Evolutionary conservation across 495 filamentous ascomycete species (phyloP).

Genomic region (Daldinia vernicosa): DNA sequence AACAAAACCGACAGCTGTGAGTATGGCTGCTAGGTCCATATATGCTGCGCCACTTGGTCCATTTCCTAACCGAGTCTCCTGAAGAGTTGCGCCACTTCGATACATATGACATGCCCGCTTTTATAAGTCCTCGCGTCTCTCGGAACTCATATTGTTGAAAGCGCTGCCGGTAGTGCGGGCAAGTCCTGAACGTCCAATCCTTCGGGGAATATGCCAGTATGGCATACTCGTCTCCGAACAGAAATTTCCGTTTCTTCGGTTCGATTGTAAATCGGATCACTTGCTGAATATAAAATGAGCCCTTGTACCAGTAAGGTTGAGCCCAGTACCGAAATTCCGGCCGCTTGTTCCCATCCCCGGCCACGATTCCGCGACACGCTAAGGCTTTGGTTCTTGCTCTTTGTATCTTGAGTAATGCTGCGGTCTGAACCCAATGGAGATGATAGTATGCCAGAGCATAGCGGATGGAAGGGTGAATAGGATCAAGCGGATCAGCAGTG

Average conservation of each 20-base stretch:
- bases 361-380: slow-evolving; percentile 19
- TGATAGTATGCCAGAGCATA: slow-evolving; percentile 44
- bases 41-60: slow-evolving; percentile 34
- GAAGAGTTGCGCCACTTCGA: slow-evolving; percentile 17
- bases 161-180: slow-evolving; percentile 34
- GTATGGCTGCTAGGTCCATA: slow-evolving; percentile 10
- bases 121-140: slow-evolving; percentile 31
- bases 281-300: slow-evolving; percentile 34
- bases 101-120: slow-evolving; percentile 22
- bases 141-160: slow-evolving; percentile 34
- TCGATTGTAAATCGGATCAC: slow-evolving; percentile 33
- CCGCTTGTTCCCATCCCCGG: slow-evolving; percentile 15
- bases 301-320: slow-evolving; percentile 18
- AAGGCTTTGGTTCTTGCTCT: slow-evolving; percentile 7
- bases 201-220: slow-evolving; percentile 2
- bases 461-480: slow-evolving; percentile 39
- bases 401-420: neutral
- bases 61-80: neutral
- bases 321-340: slow-evolving; percentile 28
- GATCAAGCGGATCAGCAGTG: slow-evolving; percentile 28
- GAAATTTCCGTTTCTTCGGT: slow-evolving; percentile 33
- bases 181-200: slow-evolving; percentile 35
- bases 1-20: slow-evolving; percentile 36
- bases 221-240: slow-evolving; percentile 6
- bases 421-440: slow-evolving; percentile 31